Conservation (phyloP, 345 rosid genomes). For the Raphanus sativus region DNA sequence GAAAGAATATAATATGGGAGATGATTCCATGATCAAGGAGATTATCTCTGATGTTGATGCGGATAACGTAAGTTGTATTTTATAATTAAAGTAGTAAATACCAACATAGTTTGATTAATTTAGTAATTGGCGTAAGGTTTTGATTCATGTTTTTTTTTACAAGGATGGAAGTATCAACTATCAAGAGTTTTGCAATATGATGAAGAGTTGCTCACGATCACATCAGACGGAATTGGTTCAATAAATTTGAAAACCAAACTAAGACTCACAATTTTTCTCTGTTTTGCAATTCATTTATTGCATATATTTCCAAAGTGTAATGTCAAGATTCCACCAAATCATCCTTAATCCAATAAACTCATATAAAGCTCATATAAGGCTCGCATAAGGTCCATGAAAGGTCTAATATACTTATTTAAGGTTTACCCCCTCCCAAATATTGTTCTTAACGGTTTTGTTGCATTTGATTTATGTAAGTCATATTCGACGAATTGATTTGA, state of each 20-base stretch:
- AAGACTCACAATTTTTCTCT: background rate
- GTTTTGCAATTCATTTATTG: background rate
- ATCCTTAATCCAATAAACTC: background rate
- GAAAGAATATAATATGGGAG: slow-evolving; percentile 87
- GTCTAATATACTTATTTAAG: background rate
- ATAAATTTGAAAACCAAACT: slow-evolving; percentile 3
- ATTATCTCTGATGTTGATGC: slow-evolving; percentile 84
- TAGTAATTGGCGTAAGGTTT: background rate
- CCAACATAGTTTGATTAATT: background rate
- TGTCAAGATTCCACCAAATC: background rate
- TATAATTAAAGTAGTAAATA: background rate
- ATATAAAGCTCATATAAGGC: background rate
- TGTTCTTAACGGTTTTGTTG: background rate
- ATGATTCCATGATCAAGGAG: slow-evolving; percentile 68
- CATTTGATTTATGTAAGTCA: background rate
- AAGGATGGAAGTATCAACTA: slow-evolving; percentile 91
- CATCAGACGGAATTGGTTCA: slow-evolving; percentile 21
- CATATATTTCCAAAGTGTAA: slow-evolving; percentile 16
- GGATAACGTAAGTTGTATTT: slow-evolving; percentile 64
- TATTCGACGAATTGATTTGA: background rate
- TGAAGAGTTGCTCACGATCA: slow-evolving; percentile 49
- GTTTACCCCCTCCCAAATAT: background rate
- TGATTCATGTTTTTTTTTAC: background rate
- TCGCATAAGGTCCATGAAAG: background rate
- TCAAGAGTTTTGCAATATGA: slow-evolving; percentile 87